Base-by-base conservation (phyloP, 768 basidiomycete genomes). In the Phaeotremella fagi region DNA sequence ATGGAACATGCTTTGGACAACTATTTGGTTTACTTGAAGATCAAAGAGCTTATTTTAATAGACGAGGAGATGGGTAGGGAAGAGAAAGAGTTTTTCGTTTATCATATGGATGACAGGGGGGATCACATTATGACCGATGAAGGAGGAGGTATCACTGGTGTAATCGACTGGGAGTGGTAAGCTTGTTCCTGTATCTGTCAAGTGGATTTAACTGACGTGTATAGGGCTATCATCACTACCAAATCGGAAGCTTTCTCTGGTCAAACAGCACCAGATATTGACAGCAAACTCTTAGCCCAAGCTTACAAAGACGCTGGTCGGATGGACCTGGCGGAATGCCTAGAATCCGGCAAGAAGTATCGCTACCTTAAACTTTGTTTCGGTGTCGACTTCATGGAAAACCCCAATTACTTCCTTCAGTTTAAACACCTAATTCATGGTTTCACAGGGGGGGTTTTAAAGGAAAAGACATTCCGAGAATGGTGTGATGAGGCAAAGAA, bases 131-230 rank as follows among this genome's bases (percentile, higher is more conserved):
- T 72, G 23, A 55, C 71, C 33, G 58, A 65, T 41, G 46, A 59
- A n/a, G 49, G 57, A 14, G 37, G 51, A 51, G 43, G 60, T 26
- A 64, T 68, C 33, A 26, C 54, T 5, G 54, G 60, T 18, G 59
- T 72, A 38, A 67, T 72, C 36, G 60, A 72, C 43, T 72, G 71
- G 71, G 71, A 72, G 38, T 63, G 57, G 47, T 43, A 20, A n/a
- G 42, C 22, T n/a, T 9, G n/a, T 9, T 35, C n/a, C 33, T n/a
- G 9, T 9, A 9, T 9, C n/a, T n/a, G 11, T 35, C 33, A 35
- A 35, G n/a, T 35, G 33, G 9, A 9, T 35, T n/a, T n/a, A 9
- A n/a, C 33, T 35, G 33, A 35, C 11, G 9, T 9, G n/a, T 9
- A 35, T 35, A 35, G 33, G 33, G 33, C 33, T n/a, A 35, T 35